Evolutionary conservation across 495 filamentous ascomycete species (phyloP), one percentile per base, ranked within the genome.

Genomic region (Cladorrhinum samala): DNA sequence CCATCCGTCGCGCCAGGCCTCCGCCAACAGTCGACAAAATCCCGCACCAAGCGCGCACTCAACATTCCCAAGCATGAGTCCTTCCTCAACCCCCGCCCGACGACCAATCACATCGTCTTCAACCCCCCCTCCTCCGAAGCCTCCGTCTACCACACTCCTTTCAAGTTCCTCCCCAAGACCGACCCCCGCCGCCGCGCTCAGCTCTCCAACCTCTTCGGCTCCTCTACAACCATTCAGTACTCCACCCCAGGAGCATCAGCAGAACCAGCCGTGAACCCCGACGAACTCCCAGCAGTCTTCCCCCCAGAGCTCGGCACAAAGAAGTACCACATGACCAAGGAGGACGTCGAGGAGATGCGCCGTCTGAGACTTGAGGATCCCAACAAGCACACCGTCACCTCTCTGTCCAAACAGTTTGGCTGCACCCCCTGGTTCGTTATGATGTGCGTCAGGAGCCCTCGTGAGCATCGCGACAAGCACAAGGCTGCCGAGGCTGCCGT

Each of bases 91-190:
- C 57, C 69, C 30, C 62, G 45, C 39, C 69, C 78, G 38, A 21
- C 59, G 3, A 61, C 70, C 52, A 75, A 84, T 57, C 78, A 88
- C 59, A 88, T 97, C 67, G 83, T 98, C 71, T 91, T 86, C 84
- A 97, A 96, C 72, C 93, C 93, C 39, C 93, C 93, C 6, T 85
- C 91, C n/a, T 83, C 88, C 27, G 79, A 82, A 0, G 81, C 94
- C 1, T 87, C 82, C 17, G 84, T 91, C 30, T 88, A 85, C 68
- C 81, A 94, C 67, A 98, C 93, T 2, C 93, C 93, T 25, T 75
- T 81, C 52, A 91, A 88, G 57, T 98, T 98, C 74, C 83, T 98
- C 14, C 94, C 93, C 24, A 72, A 75, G 55, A 72, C 76, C 53
- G 94, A 98, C 72, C 79, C 79, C 7, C 84, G 92, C 24, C 82